Evolutionary conservation across 2,329 filamentous ascomycete species (phyloP).

Genomic region (Clonostachys solani): DNA sequence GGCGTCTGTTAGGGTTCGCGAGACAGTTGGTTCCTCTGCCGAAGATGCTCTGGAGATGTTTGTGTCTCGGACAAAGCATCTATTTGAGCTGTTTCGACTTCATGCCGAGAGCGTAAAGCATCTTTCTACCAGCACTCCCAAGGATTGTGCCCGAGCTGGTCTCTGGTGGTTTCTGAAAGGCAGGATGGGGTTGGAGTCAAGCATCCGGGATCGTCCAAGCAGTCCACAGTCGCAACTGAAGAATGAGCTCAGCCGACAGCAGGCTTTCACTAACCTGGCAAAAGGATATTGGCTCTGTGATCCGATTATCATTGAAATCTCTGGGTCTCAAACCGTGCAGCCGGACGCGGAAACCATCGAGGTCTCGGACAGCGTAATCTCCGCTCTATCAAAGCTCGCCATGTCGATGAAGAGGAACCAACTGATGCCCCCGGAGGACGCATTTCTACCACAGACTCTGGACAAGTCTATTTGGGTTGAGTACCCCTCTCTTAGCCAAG

Average conservation of each 20-base stretch:
- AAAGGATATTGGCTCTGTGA: conserved; percentile 81
- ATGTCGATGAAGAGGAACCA: conserved; percentile 83
- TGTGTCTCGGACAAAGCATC: conserved; percentile 63
- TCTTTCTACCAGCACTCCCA: conserved; percentile 55
- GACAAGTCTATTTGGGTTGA: conserved; percentile 80
- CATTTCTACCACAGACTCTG: conserved; percentile 69
- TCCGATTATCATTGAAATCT: conserved; percentile 45
- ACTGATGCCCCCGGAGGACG: conserved; percentile 66
- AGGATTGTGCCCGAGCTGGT: conserved; percentile 67
- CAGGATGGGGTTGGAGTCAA: conserved; percentile 67
- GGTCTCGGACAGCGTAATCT: conserved; percentile 51
- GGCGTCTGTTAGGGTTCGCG: conserved; percentile 32
- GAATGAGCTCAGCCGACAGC: conserved; percentile 56
- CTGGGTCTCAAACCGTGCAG: conserved; percentile 32
- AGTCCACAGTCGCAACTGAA: conserved; percentile 46
- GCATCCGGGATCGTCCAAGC: conserved; percentile 60
- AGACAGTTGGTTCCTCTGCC: conserved; percentile 37
- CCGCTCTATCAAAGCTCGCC: conserved; percentile 68
- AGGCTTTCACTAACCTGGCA: conserved; percentile 80
- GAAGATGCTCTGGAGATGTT: conserved; percentile 70
- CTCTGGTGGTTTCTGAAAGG: conserved; percentile 91
- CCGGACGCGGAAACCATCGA: conserved; percentile 44
- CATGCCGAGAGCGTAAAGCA: conserved; percentile 72
- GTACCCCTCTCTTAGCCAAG: conserved; percentile 69
- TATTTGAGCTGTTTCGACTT: conserved; percentile 71